Evolutionary conservation across 2,329 filamentous ascomycete genomes (phyloP).

Genomic region (Calycina herbarum): DNA sequence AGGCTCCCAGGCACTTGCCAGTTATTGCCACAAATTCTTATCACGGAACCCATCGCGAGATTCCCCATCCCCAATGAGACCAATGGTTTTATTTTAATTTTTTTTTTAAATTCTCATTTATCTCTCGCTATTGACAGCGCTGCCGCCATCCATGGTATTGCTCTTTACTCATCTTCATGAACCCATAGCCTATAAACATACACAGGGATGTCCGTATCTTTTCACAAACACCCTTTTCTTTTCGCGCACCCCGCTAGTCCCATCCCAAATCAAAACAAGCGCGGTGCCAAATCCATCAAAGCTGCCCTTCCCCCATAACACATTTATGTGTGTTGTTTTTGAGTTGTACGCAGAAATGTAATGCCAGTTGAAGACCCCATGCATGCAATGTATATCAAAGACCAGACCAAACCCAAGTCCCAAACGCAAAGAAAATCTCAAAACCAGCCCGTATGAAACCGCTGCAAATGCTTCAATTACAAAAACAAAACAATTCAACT

Average conservation of each 20-base stretch:
- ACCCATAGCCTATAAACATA: slow-evolving; percentile 25
- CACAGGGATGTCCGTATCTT: slow-evolving; percentile 20
- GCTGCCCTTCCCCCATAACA: slow-evolving; percentile 8
- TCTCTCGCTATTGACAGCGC: slow-evolving; percentile 18
- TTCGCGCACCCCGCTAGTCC: slow-evolving; percentile 7
- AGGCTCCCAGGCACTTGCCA: background rate
- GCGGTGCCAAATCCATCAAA: slow-evolving; percentile 15
- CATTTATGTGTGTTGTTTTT: slow-evolving; percentile 9
- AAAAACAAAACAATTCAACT: slow-evolving; percentile 28
- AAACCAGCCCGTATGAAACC: slow-evolving; percentile 22
- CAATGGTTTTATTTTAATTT: background rate
- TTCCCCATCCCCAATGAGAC: background rate
- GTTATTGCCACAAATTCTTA: background rate
- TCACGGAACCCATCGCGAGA: background rate
- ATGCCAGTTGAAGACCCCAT: slow-evolving; percentile 18
- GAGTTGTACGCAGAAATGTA: slow-evolving; percentile 13
- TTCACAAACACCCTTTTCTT: slow-evolving; percentile 13
- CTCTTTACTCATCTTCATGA: slow-evolving; percentile 20
- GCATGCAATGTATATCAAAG: slow-evolving; percentile 26
- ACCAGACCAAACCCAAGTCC: slow-evolving; percentile 21
- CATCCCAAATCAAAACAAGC: slow-evolving; percentile 1
- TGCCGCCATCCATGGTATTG: slow-evolving; percentile 19
- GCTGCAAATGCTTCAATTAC: slow-evolving; percentile 35
- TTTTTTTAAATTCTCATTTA: slow-evolving; percentile 21
- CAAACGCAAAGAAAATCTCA: slow-evolving; percentile 18